phyloP scores from a whole-genome alignment of 805 yeast species.

The Millerago galiae region DNA sequence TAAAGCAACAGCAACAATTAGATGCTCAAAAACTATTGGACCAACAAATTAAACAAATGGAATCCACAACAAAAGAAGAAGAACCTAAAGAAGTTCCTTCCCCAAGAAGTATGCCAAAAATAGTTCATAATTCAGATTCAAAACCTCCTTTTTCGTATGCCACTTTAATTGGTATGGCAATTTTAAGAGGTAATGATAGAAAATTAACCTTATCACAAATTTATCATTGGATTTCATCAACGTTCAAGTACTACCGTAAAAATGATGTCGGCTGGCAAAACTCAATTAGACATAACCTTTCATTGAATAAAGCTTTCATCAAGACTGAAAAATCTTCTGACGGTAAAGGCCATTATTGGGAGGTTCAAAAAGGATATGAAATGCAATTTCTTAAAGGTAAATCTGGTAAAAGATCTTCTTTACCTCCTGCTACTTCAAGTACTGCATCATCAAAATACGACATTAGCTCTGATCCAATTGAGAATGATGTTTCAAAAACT shows the following conservation, averaged over 20 bases:
- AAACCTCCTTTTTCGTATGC: constrained; percentile 97
- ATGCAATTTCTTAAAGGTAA: constrained; percentile 68
- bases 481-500: constrained; percentile 15
- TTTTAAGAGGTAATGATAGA: constrained; percentile 67
- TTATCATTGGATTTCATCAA: constrained; percentile 84
- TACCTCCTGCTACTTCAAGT: not conserved
- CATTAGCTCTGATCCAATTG: constrained; percentile 6
- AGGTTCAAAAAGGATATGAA: constrained; percentile 77
- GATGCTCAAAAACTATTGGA: constrained; percentile 2
- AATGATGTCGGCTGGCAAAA: constrained; percentile 97
- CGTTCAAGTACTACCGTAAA: constrained; percentile 75
- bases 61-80: constrained; percentile 4
- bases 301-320: constrained; percentile 86
- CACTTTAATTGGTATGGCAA: constrained; percentile 87
- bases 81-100: constrained; percentile 13
- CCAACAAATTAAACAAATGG: constrained; percentile 1
- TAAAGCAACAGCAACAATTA: constrained; percentile 5
- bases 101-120: constrained; percentile 21
- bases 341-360: constrained; percentile 88
- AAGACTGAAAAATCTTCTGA: constrained; percentile 88
- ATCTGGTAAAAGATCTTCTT: constrained; percentile 32
- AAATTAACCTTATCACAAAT: constrained; percentile 78
- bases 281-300: constrained; percentile 89
- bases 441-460: constrained; percentile 1
- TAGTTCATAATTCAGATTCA: constrained; percentile 17